Conservation (phyloP, 352 stramenopile genomes). For the Globisporangium cystogenes region DNA sequence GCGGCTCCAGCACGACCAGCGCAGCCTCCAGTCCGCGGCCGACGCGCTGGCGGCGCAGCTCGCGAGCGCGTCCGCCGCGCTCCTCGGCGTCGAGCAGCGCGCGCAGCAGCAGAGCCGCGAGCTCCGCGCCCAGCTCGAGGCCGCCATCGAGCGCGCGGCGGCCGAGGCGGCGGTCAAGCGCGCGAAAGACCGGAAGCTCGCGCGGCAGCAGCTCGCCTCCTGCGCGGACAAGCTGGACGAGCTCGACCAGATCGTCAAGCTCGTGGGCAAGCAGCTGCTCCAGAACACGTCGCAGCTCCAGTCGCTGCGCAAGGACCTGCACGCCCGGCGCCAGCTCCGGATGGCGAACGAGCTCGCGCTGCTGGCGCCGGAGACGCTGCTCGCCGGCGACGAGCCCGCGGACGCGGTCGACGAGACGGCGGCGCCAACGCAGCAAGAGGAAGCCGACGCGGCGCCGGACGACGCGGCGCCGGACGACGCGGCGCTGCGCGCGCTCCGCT, state of each 20-base stretch:
- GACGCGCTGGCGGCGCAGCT: conserved; percentile 13
- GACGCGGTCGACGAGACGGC: neutral
- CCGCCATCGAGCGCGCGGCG: neutral
- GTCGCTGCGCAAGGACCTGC: conserved; percentile 40
- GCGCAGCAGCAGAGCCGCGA: conserved; percentile 4
- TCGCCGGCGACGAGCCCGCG: neutral
- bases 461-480: neutral
- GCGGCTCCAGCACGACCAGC: neutral
- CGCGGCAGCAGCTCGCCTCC: conserved; percentile 15
- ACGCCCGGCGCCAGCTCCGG: conserved; percentile 13
- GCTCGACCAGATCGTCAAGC: conserved; percentile 55
- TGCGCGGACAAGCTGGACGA: conserved; percentile 39
- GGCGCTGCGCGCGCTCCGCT: conserved; percentile 10
- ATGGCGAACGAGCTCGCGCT: conserved; percentile 7
- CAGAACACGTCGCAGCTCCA: conserved; percentile 63
- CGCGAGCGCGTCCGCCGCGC: neutral
- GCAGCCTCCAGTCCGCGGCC: neutral
- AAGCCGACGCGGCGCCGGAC: neutral
- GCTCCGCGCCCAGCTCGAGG: neutral
- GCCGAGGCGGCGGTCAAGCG: neutral
- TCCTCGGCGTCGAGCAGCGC: conserved; percentile 6
- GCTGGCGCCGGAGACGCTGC: conserved; percentile 1
- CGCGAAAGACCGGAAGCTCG: conserved; percentile 15
- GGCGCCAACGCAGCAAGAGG: neutral
- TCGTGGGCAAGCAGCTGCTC: conserved; percentile 59